Percentiles rank a stretch among this genome's conserved stretches.
Conservation (phyloP, 805 yeast genomes). For the Lachancea waltii region DNA sequence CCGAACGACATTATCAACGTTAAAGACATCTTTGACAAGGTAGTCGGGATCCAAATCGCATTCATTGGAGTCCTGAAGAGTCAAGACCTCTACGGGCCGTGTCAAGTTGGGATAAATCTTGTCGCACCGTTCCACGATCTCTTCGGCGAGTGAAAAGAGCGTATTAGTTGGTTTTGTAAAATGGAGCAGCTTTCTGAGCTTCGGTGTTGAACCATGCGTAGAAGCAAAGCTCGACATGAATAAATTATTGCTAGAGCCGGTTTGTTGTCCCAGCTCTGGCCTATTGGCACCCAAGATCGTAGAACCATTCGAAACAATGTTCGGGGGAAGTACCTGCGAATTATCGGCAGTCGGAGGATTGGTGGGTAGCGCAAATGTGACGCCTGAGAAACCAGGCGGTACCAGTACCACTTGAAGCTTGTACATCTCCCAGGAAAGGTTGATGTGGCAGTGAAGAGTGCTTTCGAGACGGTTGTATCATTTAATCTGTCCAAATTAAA, state of each 20-base stretch:
- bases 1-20: conserved; percentile 40
- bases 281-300: conserved; percentile 5
- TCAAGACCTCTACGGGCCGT: conserved; percentile 47
- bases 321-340: conserved; percentile 21
- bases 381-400: conserved; percentile 34
- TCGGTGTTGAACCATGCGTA: conserved; percentile 24
- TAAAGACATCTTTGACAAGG: conserved; percentile 56
- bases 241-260: conserved; percentile 9
- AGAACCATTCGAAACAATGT: conserved; percentile 7
- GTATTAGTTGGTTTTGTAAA: conserved; percentile 46
- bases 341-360: conserved; percentile 20
- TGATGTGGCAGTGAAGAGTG: neutral
- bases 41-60: conserved; percentile 82
- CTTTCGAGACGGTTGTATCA: neutral
- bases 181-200: conserved; percentile 52
- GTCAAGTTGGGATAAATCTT: conserved; percentile 58
- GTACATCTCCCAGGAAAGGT: conserved; percentile 29
- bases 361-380: conserved; percentile 16
- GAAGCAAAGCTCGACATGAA: conserved; percentile 14
- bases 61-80: conserved; percentile 57
- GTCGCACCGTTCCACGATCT: conserved; percentile 47
- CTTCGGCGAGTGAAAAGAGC: conserved; percentile 45
- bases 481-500: too few species aligned
- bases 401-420: conserved; percentile 41
- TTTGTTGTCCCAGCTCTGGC: conserved; percentile 3